These are phyloP conservation scores for Arthrinium phaeospermum DNA, from an alignment of 2,329 filamentous ascomycete species.

Conservation along the genomic window DNA sequence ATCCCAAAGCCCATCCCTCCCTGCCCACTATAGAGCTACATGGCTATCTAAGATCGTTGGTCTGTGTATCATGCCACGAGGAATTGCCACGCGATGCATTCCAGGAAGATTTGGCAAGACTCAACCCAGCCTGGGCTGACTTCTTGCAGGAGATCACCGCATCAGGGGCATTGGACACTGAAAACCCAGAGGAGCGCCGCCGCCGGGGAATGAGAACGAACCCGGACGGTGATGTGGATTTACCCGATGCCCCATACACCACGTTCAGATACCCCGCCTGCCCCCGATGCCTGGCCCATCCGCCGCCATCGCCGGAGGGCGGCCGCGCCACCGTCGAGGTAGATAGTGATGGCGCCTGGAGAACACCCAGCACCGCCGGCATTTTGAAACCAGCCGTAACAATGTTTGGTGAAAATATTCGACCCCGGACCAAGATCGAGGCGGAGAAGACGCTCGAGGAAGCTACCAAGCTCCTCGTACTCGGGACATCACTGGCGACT, in stretches of 20 bases:
- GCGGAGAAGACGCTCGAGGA: conserved; percentile 83
- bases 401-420: conserved; percentile 95
- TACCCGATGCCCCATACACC: conserved; percentile 84
- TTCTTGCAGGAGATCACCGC: conserved; percentile 76
- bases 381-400: conserved; percentile 91
- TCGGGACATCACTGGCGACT: conserved; percentile 91
- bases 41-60: conserved; percentile 81
- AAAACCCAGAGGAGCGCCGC: conserved; percentile 73
- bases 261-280: conserved; percentile 93
- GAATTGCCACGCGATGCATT: conserved; percentile 76
- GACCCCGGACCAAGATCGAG: conserved; percentile 68
- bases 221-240: conserved; percentile 91
- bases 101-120: conserved; percentile 73
- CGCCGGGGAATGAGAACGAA: conserved; percentile 80
- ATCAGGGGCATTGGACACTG: conserved; percentile 77
- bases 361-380: conserved; percentile 68
- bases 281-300: conserved; percentile 73
- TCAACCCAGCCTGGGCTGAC: conserved; percentile 86
- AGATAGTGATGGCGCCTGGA: conserved; percentile 83
- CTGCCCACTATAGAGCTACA: conserved; percentile 85
- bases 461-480: conserved; percentile 75
- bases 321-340: conserved; percentile 65
- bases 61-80: conserved; percentile 79
- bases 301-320: conserved; percentile 62
- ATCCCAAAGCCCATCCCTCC: conserved; percentile 75